These are phyloP conservation scores for Alternaria longipes DNA, from an alignment of 2,329 filamentous ascomycete species.

Conservation along the genomic window DNA sequence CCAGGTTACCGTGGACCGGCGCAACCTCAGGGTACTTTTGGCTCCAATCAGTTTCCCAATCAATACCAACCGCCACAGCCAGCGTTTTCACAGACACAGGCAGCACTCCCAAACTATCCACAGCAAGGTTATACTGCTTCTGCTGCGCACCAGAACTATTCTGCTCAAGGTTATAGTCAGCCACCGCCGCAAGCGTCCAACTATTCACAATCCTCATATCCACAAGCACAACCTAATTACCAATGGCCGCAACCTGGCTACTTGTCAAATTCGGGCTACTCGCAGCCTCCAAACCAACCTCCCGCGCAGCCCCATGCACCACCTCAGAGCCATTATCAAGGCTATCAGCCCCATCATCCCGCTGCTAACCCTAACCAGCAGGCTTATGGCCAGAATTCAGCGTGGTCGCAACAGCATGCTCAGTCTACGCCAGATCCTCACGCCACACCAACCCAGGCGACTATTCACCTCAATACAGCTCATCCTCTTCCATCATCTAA, in stretches of 20 bases:
- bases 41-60: slow-evolving; percentile 34
- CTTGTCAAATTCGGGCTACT: slow-evolving; percentile 32
- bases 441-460: slow-evolving; percentile 41
- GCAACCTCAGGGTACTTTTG: slow-evolving; percentile 44
- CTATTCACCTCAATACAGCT: slow-evolving; percentile 28
- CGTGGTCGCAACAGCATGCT: slow-evolving; percentile 31
- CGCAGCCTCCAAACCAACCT: slow-evolving; percentile 35
- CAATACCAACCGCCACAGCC: slow-evolving; percentile 42
- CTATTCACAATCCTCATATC: slow-evolving; percentile 32
- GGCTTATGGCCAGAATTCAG: slow-evolving; percentile 33
- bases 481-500: slow-evolving; percentile 19
- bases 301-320: slow-evolving; percentile 33
- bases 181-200: slow-evolving; percentile 27
- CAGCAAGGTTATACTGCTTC: slow-evolving; percentile 34
- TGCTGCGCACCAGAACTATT: slow-evolving; percentile 31
- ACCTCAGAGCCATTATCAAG: slow-evolving; percentile 27
- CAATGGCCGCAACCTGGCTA: slow-evolving; percentile 41
- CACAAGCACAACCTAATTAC: slow-evolving; percentile 29
- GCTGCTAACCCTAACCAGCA: slow-evolving; percentile 36
- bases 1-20: slow-evolving; percentile 55
- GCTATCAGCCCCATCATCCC: slow-evolving; percentile 30
- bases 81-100: slow-evolving; percentile 37
- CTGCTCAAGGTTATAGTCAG: slow-evolving; percentile 36
- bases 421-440: slow-evolving; percentile 32
- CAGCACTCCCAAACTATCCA: slow-evolving; percentile 31